Conservation (phyloP, 1,284 basidiomycete genomes). For the Ustilago esculenta region DNA sequence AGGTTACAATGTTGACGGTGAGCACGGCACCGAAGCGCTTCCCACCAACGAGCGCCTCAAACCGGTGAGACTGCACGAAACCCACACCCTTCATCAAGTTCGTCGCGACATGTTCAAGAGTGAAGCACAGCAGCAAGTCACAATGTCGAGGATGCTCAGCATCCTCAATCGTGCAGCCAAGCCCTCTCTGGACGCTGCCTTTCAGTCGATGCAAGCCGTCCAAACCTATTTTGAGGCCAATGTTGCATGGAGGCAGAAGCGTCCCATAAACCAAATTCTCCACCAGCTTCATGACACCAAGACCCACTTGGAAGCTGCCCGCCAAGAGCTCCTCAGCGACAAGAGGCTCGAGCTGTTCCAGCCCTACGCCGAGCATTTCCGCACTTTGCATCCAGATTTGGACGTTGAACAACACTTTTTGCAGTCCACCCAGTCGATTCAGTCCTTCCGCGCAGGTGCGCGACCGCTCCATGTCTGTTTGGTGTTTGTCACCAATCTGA, state of each 20-base stretch:
- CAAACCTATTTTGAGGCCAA: constrained; percentile 49
- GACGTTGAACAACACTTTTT: constrained; percentile 35
- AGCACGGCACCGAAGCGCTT: constrained; percentile 61
- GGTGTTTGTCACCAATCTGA: constrained; percentile 71
- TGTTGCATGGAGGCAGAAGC: constrained; percentile 60
- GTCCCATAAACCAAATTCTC: constrained; percentile 52
- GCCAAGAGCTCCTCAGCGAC: constrained; percentile 55
- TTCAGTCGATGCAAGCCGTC: constrained; percentile 66
- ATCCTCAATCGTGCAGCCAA: constrained; percentile 68
- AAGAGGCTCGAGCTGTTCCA: constrained; percentile 71
- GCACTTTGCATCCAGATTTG: constrained; percentile 30
- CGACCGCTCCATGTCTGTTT: constrained; percentile 71
- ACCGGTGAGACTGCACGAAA: constrained; percentile 67
- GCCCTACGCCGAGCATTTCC: constrained; percentile 67
- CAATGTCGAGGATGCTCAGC: constrained; percentile 71
- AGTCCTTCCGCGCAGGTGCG: constrained; percentile 55
- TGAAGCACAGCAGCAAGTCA: constrained; percentile 69
- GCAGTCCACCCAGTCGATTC: constrained; percentile 27
- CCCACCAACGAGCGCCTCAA: constrained; percentile 43
- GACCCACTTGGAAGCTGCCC: constrained; percentile 39
- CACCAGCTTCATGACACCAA: constrained; percentile 67
- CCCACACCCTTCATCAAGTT: constrained; percentile 55
- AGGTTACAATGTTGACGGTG: constrained; percentile 35
- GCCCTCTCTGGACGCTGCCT: constrained; percentile 67
- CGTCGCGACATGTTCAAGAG: constrained; percentile 67